Base-by-base conservation (phyloP, 2,329 filamentous ascomycete genomes). In the Aspergillus fumigatus region DNA sequence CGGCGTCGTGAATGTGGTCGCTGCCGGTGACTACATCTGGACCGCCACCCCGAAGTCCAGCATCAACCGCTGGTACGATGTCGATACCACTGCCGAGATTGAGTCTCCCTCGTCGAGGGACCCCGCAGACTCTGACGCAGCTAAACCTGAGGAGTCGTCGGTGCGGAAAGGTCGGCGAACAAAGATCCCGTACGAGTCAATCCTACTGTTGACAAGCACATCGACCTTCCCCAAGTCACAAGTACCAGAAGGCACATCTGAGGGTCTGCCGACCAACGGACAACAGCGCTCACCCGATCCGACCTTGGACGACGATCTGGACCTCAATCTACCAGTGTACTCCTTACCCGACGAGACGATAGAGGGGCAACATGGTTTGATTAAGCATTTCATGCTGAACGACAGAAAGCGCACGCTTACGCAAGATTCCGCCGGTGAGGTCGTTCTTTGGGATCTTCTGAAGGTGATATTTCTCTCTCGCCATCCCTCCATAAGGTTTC, bases 381-480 rank as follows among this genome's bases (percentile, higher is more conserved):
- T 97, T 59, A 99, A 97, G 74, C 90, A 97, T 72, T 87, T 88
- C 66, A 82, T 97, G 64, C 80, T 99, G 59, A 97, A 96, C 72
- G 93, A 99, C 71, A 84, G 93, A 63, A 88, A 90, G 68, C 84
- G 92, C 57, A 92, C 95, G 3, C 79, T 99, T 62, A 99, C 94
- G 0, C 79, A 96, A 52, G 94, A 99, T 73, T 97, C 94, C 2
- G 92, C 93, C 1, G 94, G 94, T 17, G 94, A 99, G 69, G 92
- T 97, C 2, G 79, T 97, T 49, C 77, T 99, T 62, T 99, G 94
- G 94, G 94, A 99, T 79, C 79, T 99, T 41, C 82, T 99, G 48
- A 86, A 88, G 79, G 90, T 92, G 77, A 23, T 23, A 23, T 23
- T 23, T 23, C 61, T 79, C 66, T 8, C 32, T 8, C 50, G 89